Conservation (phyloP, 768 basidiomycete genomes). For the Amanita jacksonii region DNA sequence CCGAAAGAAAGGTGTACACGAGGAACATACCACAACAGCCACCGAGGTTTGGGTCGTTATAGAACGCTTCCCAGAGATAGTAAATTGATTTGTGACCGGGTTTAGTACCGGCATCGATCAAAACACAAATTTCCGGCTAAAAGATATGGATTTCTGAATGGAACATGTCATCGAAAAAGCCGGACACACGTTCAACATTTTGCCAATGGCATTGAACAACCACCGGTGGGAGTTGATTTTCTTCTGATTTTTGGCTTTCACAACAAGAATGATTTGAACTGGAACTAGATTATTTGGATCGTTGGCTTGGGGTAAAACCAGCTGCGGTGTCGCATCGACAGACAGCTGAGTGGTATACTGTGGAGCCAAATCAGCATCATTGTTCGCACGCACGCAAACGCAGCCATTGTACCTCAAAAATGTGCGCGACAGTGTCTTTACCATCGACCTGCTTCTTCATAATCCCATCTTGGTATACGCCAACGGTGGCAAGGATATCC, state of each 20-base stretch:
- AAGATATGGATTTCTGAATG: background rate
- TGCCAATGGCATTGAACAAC: constrained; percentile 92
- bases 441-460: constrained; percentile 91
- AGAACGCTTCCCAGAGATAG: constrained; percentile 90
- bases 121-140: constrained; percentile 84
- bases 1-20: background rate
- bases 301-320: constrained; percentile 83
- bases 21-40: constrained; percentile 65
- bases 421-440: constrained; percentile 86
- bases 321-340: constrained; percentile 81
- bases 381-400: background rate
- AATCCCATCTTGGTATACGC: constrained; percentile 90
- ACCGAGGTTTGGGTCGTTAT: constrained; percentile 68
- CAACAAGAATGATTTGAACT: constrained; percentile 82
- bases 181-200: constrained; percentile 53
- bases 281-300: constrained; percentile 91
- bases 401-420: constrained; percentile 72
- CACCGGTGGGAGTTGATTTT: constrained; percentile 95
- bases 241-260: constrained; percentile 93
- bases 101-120: constrained; percentile 94
- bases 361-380: background rate
- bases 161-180: constrained; percentile 1
- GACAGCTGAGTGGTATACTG: constrained; percentile 97
- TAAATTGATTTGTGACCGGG: constrained; percentile 95
- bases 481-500: constrained; percentile 81